Conservation (phyloP, 495 filamentous ascomycete species). For the Neohortaea acidophila region DNA sequence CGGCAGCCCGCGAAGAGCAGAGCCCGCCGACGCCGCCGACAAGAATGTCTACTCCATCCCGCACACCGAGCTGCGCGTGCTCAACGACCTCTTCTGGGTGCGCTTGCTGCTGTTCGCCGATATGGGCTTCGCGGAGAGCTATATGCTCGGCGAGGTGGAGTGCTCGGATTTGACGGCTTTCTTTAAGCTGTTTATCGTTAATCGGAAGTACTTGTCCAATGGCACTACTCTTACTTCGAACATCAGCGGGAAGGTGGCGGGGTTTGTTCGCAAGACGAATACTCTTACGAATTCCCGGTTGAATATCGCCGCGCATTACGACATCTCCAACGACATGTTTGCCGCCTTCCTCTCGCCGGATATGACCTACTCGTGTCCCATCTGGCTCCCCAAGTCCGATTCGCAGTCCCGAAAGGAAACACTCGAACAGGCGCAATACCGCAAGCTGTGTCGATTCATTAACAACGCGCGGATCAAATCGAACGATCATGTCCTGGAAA, state of each 20-base stretch:
- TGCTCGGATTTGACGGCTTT: slow-evolving; percentile 47
- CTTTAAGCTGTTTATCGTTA: slow-evolving; percentile 55
- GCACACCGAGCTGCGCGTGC: slow-evolving; percentile 35
- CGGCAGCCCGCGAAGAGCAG: slow-evolving; percentile 19
- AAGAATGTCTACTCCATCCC: slow-evolving; percentile 15
- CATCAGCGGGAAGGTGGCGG: slow-evolving; percentile 35
- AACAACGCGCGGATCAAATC: slow-evolving; percentile 41
- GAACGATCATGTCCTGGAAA: slow-evolving; percentile 32
- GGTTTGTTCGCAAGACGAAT: slow-evolving; percentile 43
- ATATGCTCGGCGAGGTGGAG: slow-evolving; percentile 53
- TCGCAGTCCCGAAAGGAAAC: slow-evolving; percentile 31
- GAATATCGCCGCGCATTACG: slow-evolving; percentile 57
- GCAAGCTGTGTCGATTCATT: slow-evolving; percentile 48
- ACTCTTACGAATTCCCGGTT: slow-evolving; percentile 47
- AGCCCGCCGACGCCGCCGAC: slow-evolving; percentile 3
- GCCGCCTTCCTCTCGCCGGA: slow-evolving; percentile 54
- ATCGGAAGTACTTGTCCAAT: slow-evolving; percentile 41
- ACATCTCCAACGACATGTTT: slow-evolving; percentile 62
- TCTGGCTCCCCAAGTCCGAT: slow-evolving; percentile 37
- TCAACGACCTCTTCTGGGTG: slow-evolving; percentile 50
- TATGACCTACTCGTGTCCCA: slow-evolving; percentile 64
- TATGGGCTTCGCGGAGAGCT: slow-evolving; percentile 61
- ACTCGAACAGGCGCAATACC: slow-evolving; percentile 48
- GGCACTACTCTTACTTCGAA: slow-evolving; percentile 44
- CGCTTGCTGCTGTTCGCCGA: slow-evolving; percentile 49